phyloP scores from a whole-genome alignment of 371 early-diverging fungal genomes.

The Mortierella sp. region DNA sequence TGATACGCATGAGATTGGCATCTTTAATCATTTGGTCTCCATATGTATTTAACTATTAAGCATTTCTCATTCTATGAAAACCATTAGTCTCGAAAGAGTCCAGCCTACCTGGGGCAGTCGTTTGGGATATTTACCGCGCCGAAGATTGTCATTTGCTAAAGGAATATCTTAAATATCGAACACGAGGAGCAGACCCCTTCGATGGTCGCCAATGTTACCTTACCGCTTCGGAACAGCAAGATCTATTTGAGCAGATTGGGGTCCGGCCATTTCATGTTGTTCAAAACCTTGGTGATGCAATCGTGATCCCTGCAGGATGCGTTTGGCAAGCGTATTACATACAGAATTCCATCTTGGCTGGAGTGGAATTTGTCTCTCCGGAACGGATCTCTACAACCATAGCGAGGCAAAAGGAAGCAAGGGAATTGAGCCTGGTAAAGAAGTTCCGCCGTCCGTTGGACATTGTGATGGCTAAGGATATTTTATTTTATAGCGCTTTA shows the following conservation, averaged over 20 bases:
- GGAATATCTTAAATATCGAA: constrained; percentile 52
- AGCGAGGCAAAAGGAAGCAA: not conserved
- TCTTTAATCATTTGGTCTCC: not conserved
- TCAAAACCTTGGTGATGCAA: constrained; percentile 77
- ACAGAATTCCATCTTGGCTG: constrained; percentile 71
- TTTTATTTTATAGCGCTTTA: constrained; percentile 19
- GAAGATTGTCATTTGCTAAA: constrained; percentile 60
- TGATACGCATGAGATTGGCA: too few species aligned
- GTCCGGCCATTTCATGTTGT: constrained; percentile 65
- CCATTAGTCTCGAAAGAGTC: not conserved
- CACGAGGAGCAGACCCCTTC: constrained; percentile 44
- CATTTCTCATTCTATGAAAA: not conserved
- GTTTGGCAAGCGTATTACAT: constrained; percentile 82
- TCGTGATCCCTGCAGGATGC: constrained; percentile 84
- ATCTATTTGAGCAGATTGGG: constrained; percentile 58
- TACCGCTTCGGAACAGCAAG: constrained; percentile 54
- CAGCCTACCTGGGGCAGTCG: constrained; percentile 57
- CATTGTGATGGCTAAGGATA: not conserved
- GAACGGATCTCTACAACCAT: constrained; percentile 56
- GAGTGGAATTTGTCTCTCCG: constrained; percentile 81
- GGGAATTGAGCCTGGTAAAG: not conserved
- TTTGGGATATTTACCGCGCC: constrained; percentile 79
- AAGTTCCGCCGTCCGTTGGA: not conserved
- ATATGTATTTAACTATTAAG: not conserved
- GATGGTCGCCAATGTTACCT: constrained; percentile 69